Evolutionary conservation across 2,329 filamentous ascomycete genomes (phyloP).

Genomic region (Gaeumannomyces tritici): DNA sequence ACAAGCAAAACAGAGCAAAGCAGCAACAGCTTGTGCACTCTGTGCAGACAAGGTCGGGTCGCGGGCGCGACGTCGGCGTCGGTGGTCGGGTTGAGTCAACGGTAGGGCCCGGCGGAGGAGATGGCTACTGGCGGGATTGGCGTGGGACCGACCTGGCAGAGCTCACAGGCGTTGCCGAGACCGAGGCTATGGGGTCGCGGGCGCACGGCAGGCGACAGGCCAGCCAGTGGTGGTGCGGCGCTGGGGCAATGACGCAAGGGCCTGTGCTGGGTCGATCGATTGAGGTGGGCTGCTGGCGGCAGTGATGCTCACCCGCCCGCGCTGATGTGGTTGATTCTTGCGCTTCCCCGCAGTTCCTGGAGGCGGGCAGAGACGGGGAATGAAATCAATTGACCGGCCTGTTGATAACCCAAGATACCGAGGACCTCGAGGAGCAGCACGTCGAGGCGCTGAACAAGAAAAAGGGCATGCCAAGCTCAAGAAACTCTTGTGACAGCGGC

Average conservation of each 20-base stretch:
- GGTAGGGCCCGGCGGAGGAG: too few relatives aligned
- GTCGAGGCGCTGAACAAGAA: neutral
- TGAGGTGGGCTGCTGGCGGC: neutral
- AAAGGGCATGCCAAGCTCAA: too few relatives aligned
- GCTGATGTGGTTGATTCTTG: neutral
- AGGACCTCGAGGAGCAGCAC: too few relatives aligned
- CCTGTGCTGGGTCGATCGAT: neutral
- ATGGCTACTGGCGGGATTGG: neutral
- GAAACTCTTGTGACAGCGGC: too few relatives aligned
- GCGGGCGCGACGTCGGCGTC: neutral
- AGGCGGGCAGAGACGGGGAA: neutral
- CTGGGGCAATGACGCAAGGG: neutral
- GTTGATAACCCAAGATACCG: neutral
- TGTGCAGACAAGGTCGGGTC: neutral
- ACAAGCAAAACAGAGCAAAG: neutral
- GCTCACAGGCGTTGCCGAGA: neutral
- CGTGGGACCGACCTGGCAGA: neutral
- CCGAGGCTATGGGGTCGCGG: conserved; percentile 4
- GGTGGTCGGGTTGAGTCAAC: neutral
- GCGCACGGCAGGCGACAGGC: neutral
- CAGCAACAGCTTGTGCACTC: neutral
- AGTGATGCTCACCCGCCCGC: neutral
- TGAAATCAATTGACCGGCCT: neutral
- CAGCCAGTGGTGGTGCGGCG: neutral
- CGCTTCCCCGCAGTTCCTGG: neutral